A percentile compares a stretch with the other conserved stretches of the same genome.
phyloP scores from a whole-genome alignment of 2,329 filamentous ascomycete genomes.

The Ilyonectria sp. region DNA sequence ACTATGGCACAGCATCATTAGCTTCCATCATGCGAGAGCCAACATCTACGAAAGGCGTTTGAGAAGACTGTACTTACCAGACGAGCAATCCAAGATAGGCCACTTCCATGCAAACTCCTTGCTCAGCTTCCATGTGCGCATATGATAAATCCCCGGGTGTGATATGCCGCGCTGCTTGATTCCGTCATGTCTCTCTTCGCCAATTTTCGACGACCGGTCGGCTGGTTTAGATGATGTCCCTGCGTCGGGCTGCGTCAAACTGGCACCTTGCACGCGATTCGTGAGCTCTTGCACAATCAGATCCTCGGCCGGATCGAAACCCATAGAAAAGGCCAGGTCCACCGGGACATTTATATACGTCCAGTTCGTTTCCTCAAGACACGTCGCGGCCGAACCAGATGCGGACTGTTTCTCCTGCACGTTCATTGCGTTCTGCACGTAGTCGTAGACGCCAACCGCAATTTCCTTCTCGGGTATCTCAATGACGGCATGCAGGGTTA shows the following conservation, averaged over 20 bases:
- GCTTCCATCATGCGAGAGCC: neutral
- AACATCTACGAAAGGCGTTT: neutral
- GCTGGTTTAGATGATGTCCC: neutral
- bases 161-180: neutral
- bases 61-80: neutral
- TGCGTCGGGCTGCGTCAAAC: neutral
- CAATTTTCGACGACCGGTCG: neutral
- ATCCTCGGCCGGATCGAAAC: slow-evolving; percentile 8
- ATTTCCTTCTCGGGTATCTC: neutral
- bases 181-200: neutral
- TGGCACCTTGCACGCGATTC: neutral
- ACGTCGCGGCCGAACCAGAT: neutral
- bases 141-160: neutral
- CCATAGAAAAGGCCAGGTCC: neutral
- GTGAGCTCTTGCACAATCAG: slow-evolving; percentile 9
- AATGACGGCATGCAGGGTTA: slow-evolving; percentile 12
- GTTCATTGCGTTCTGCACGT: neutral
- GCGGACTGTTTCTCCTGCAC: neutral
- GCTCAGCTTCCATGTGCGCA: slow-evolving; percentile 9
- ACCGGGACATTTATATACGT: neutral
- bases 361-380: slow-evolving; percentile 1
- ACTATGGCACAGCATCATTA: neutral
- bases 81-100: slow-evolving; percentile 15
- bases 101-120: slow-evolving; percentile 12
- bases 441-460: slow-evolving; percentile 5